Evolutionary conservation across 2,329 filamentous ascomycete species (phyloP), one percentile per base, ranked within the genome.

Genomic region (Paraconiothyrium sp.): DNA sequence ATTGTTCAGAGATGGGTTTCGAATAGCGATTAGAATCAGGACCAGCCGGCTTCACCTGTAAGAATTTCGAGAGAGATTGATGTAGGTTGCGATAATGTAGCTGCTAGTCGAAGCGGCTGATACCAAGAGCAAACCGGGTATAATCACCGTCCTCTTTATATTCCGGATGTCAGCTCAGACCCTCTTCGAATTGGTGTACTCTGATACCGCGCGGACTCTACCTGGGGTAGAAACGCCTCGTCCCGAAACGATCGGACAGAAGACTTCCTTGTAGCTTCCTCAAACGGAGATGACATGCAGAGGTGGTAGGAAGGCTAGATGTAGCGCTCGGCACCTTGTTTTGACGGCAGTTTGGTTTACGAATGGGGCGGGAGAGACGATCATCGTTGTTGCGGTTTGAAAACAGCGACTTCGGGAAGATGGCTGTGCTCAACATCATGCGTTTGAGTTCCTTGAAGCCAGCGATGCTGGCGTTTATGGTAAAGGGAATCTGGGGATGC

Each of bases 31-130:
- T 51, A 34, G 46, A 39, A 46, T 58, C 64, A 61, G 63, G 61
- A 65, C 64, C 62, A 57, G 61, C 58, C 63, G 46, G 47, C 65
- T 69, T 72, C 68, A 51, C 66, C 61, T 54, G 70, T 63, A 70
- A 73, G 68, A 46, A 9, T 44, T 50, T 58, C 57, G 7, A 32
- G 51, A 46, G 13, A 56, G 16, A 30, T 44, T 32, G 51, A 59
- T 43, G 37, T 24, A 59, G 56, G 44, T 46, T 37, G 39, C 14
- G 34, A 57, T 55, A 41, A 14, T 48, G n/a, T 54, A 59, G 22
- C 24, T 54, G n/a, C 34, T 41, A 39, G 20, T 44, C 30, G 57
- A 62, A 56, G 48, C 41, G 58, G 56, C 30, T 63, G 57, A 59
- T 66, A 41, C 57, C 44, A 43, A 61, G 49, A 39, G 48, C 16